These are phyloP conservation scores for Teratosphaeria viscida DNA, from an alignment of 2,329 filamentous ascomycete genomes.

Conservation along the genomic window DNA sequence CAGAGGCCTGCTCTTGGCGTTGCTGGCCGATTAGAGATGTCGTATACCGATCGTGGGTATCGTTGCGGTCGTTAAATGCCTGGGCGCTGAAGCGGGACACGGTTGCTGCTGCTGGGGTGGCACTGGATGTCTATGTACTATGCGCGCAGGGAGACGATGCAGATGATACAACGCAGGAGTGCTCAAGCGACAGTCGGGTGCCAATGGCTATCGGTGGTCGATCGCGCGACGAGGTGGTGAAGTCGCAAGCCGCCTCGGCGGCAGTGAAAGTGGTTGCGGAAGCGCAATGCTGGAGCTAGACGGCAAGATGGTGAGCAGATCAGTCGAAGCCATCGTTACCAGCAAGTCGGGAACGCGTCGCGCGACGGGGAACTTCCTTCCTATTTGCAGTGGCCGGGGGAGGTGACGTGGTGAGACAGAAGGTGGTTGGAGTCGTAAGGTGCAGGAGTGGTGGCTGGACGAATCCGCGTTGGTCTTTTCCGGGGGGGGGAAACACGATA, in stretches of 20 bases:
- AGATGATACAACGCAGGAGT: background rate
- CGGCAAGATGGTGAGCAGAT: slow-evolving; percentile 1
- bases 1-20: slow-evolving; percentile 36
- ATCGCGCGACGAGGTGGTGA: background rate
- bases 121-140: background rate
- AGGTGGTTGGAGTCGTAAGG: background rate
- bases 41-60: slow-evolving; percentile 44
- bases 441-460: background rate
- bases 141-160: background rate
- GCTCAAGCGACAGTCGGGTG: slow-evolving; percentile 1
- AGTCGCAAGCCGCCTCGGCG: background rate
- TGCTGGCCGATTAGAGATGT: slow-evolving; percentile 37
- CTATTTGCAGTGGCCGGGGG: background rate
- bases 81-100: slow-evolving; percentile 34
- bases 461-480: background rate
- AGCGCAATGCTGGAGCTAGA: slow-evolving; percentile 1
- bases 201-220: slow-evolving; percentile 6
- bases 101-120: slow-evolving; percentile 12
- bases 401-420: background rate
- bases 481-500: background rate
- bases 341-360: background rate
- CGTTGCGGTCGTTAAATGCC: slow-evolving; percentile 44
- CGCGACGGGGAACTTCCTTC: background rate
- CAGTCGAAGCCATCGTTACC: slow-evolving; percentile 2
- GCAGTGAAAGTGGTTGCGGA: slow-evolving; percentile 1